Conservation (phyloP, 306 rosid genomes). For the Oemleria cerasiformis region DNA sequence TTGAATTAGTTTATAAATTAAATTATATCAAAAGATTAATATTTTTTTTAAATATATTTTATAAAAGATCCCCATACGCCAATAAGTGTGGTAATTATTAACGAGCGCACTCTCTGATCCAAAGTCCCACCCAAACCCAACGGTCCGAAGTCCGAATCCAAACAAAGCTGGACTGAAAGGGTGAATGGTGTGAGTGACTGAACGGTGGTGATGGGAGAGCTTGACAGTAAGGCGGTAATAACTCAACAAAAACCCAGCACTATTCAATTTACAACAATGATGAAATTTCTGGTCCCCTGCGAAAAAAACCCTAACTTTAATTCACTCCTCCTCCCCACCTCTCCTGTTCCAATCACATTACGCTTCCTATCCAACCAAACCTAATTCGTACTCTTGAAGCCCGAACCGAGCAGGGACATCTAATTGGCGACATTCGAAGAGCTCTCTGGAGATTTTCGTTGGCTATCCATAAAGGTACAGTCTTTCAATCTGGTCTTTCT, state of each 20-base stretch:
- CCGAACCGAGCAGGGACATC: background rate
- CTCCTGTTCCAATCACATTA: constrained; percentile 3
- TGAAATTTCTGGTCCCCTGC: constrained; percentile 1
- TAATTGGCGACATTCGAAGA: background rate
- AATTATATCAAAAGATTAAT: too few species aligned
- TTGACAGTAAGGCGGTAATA: background rate
- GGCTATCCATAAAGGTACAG: constrained; percentile 9
- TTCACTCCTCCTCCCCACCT: background rate
- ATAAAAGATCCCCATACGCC: too few species aligned
- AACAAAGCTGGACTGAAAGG: background rate
- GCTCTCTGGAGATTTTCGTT: background rate
- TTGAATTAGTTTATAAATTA: too few species aligned
- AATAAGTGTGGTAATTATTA: too few species aligned
- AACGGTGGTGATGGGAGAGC: background rate
- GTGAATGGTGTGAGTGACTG: background rate
- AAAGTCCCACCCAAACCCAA: background rate
- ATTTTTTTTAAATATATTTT: too few species aligned
- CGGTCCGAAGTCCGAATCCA: background rate
- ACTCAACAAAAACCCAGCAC: constrained; percentile 10
- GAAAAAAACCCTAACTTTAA: constrained; percentile 1
- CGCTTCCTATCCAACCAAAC: constrained; percentile 15
- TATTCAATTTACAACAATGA: constrained; percentile 1
- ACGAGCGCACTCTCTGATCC: constrained; percentile 1
- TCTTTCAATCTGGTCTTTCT: background rate
- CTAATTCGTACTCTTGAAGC: background rate